These are phyloP conservation scores for Starmera quercuum DNA, from an alignment of 805 yeast genomes.

Conservation along the genomic window DNA sequence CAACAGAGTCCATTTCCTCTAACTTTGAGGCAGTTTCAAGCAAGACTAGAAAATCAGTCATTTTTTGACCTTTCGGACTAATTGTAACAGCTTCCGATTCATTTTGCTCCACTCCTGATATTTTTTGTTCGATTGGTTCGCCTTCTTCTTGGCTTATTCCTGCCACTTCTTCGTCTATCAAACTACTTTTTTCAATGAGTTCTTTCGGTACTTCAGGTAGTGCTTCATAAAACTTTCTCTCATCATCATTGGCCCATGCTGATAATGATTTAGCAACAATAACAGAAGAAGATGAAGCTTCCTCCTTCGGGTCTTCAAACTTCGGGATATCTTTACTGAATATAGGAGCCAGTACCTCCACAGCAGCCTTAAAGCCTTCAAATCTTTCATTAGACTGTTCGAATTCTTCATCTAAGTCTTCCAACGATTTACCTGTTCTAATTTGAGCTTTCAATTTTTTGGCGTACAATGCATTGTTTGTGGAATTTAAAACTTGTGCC, in stretches of 20 bases:
- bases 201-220: conserved; percentile 35
- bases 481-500: conserved; percentile 28
- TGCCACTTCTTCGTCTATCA: conserved; percentile 1
- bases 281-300: conserved; percentile 14
- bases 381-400: conserved; percentile 26
- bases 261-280: conserved; percentile 21
- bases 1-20: conserved; percentile 42
- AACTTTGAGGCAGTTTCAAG: conserved; percentile 37
- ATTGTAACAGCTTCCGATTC: conserved; percentile 17
- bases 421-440: conserved; percentile 52
- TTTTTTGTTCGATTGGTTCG: too few relatives aligned
- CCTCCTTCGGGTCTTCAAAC: conserved; percentile 21
- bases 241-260: conserved; percentile 62
- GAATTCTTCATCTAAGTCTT: conserved; percentile 29
- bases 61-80: conserved; percentile 25
- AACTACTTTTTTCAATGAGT: conserved; percentile 18
- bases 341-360: conserved; percentile 35
- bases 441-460: conserved; percentile 49
- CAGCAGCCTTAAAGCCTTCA: conserved; percentile 36
- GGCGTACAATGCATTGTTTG: conserved; percentile 26
- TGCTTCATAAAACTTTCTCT: conserved; percentile 54
- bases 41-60: conserved; percentile 34
- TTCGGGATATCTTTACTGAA: conserved; percentile 32
- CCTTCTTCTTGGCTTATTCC: too few relatives aligned
- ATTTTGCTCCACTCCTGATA: too few relatives aligned